These are phyloP conservation scores for Aeschynomene evenia DNA, from an alignment of 306 rosid species.

Conservation along the genomic window DNA sequence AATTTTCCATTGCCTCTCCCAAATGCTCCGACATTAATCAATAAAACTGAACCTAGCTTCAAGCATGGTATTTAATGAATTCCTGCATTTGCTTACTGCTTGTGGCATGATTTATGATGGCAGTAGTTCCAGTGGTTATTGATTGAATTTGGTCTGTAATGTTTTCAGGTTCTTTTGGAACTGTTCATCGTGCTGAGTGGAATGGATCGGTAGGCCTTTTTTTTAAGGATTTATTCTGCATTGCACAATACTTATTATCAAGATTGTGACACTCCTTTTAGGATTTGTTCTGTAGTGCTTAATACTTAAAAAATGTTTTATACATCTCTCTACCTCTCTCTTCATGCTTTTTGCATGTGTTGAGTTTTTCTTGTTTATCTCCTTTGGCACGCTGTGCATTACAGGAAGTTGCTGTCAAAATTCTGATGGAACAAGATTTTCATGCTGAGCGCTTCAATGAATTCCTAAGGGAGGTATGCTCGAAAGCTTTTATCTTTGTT, in stretches of 20 bases:
- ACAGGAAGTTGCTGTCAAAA: slow-evolving; percentile 92
- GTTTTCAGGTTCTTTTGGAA: slow-evolving; percentile 76
- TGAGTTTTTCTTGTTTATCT: not conserved
- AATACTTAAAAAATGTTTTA: not conserved
- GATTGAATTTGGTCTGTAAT: slow-evolving; percentile 18
- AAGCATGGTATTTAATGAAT: not conserved
- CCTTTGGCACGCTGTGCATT: slow-evolving; percentile 13
- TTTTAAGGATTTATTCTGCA: not conserved
- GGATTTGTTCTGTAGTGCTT: not conserved
- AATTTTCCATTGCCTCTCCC: not conserved
- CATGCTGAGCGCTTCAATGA: slow-evolving; percentile 70
- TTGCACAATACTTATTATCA: no score
- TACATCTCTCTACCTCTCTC: not conserved
- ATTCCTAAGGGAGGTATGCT: slow-evolving; percentile 77
- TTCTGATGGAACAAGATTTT: slow-evolving; percentile 85
- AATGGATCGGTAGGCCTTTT: slow-evolving; percentile 64
- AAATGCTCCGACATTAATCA: not conserved
- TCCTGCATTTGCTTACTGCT: slow-evolving; percentile 1
- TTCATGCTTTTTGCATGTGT: slow-evolving; percentile 11
- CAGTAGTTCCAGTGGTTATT: not conserved
- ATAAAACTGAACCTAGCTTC: not conserved
- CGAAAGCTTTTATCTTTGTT: not conserved
- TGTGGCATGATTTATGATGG: slow-evolving; percentile 1
- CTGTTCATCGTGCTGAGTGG: slow-evolving; percentile 88
- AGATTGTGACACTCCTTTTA: no score